A percentile compares a stretch with the other conserved stretches of the same genome.
phyloP scores from a whole-genome alignment of 306 rosid species.

The Aeschynomene evenia region DNA sequence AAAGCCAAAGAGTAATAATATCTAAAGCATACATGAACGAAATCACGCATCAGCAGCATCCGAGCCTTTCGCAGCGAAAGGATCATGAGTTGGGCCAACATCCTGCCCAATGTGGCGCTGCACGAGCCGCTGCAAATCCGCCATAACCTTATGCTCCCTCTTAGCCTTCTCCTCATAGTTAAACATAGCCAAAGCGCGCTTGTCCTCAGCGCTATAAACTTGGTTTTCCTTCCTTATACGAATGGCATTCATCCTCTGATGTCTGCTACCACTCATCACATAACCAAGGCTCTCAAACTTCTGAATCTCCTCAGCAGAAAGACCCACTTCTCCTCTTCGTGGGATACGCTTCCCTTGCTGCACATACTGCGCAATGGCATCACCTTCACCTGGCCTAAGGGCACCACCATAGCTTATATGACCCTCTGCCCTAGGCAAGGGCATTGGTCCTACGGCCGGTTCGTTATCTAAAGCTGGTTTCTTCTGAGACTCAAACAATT shows the following conservation, averaged over 20 bases:
- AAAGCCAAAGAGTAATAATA: neutral
- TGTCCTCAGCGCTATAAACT: conserved; percentile 97
- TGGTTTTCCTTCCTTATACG: conserved; percentile 98
- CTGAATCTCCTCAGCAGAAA: conserved; percentile 87
- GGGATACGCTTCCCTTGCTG: conserved; percentile 99
- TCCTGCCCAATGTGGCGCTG: conserved; percentile 97
- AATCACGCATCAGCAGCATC: conserved; percentile 56
- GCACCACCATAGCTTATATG: conserved; percentile 99
- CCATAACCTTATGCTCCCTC: conserved; percentile 97
- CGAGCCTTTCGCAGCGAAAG: conserved; percentile 56
- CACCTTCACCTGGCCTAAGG: conserved; percentile 98
- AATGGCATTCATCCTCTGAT: conserved; percentile 97
- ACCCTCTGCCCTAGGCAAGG: conserved; percentile 92
- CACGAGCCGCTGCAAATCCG: conserved; percentile 91
- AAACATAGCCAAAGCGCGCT: conserved; percentile 95
- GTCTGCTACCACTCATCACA: conserved; percentile 99
- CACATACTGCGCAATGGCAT: conserved; percentile 94
- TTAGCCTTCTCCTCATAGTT: conserved; percentile 93
- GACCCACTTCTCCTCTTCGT: conserved; percentile 97
- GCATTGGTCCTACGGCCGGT: conserved; percentile 84
- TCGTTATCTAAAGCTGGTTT: conserved; percentile 66
- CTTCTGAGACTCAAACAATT: conserved; percentile 74
- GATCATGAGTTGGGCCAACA: conserved; percentile 95
- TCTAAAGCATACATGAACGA: conserved; percentile 38
- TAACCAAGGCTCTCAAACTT: conserved; percentile 86